Conservation (phyloP, 169 alveolate species). For the Neospora caninum region DNA sequence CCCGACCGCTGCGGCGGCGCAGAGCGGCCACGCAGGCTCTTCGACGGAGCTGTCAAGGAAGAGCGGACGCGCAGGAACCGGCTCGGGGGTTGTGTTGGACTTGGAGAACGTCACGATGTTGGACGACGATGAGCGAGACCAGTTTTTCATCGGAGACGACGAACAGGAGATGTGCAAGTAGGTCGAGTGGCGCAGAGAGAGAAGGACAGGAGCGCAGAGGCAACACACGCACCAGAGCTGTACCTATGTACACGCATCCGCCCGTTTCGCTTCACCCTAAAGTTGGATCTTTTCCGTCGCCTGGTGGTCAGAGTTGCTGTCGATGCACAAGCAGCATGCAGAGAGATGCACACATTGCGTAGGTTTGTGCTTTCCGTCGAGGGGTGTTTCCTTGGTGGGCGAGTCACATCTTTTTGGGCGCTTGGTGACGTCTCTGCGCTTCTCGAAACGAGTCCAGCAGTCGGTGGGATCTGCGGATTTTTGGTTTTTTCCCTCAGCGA, state of each 20-base stretch:
- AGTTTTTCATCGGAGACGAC: background rate
- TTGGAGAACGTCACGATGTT: background rate
- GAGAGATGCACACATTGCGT: no score
- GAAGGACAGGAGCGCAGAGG: background rate
- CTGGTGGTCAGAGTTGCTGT: no score
- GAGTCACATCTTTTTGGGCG: no score
- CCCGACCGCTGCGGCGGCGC: background rate
- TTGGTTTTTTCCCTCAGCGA: constrained; percentile 11
- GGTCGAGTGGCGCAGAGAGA: background rate
- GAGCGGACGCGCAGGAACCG: background rate
- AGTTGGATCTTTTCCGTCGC: no score
- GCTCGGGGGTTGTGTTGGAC: background rate
- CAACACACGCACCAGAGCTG: no score
- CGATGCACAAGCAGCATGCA: no score
- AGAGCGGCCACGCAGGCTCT: background rate
- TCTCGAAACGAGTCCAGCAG: no score
- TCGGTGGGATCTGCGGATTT: background rate
- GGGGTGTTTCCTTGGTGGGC: no score
- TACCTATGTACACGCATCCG: no score
- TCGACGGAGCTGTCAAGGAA: constrained; percentile 6
- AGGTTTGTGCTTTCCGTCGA: no score
- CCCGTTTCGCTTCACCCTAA: no score
- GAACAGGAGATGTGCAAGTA: constrained; percentile 40
- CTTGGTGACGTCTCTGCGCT: no score
- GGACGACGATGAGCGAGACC: constrained; percentile 1